A percentile compares a stretch with the other conserved stretches of the same genome.
Conservation (phyloP, 2,329 filamentous ascomycete genomes). For the Byssochlamys sp. region DNA sequence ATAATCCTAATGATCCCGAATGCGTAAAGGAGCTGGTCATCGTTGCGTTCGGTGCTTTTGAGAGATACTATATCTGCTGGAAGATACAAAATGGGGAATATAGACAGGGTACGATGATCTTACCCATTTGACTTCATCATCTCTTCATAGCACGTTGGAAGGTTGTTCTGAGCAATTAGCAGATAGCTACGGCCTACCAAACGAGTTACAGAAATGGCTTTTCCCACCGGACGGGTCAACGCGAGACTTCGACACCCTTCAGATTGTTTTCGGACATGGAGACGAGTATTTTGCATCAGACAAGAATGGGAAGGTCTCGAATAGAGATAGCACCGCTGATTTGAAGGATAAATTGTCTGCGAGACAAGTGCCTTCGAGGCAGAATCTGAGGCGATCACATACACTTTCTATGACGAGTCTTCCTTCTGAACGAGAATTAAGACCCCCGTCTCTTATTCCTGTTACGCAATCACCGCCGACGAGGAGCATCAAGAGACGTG, state of each 20-base stretch:
- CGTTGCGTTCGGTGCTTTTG: conserved; percentile 31
- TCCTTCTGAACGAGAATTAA: conserved; percentile 1
- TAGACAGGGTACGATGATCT: conserved; percentile 21
- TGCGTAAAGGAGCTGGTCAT: conserved; percentile 26
- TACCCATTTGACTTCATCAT: background rate
- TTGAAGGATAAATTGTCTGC: background rate
- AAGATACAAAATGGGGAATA: conserved; percentile 25
- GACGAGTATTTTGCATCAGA: conserved; percentile 34
- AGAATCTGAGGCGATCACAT: background rate
- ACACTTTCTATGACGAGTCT: background rate
- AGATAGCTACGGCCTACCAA: conserved; percentile 29
- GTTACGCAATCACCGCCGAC: background rate
- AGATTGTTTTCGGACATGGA: conserved; percentile 30
- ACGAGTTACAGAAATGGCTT: conserved; percentile 23
- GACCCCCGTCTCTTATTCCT: background rate
- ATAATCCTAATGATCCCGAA: background rate
- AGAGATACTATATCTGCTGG: conserved; percentile 33
- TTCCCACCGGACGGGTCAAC: conserved; percentile 20
- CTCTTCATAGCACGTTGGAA: background rate
- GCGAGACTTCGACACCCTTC: conserved; percentile 25
- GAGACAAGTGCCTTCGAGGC: conserved; percentile 1
- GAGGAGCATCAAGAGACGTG: background rate
- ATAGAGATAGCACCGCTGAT: conserved; percentile 9
- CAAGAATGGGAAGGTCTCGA: conserved; percentile 27
- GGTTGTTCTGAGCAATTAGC: background rate